A percentile compares a stretch with the other conserved stretches of the same genome.
Conservation (phyloP, 441 rosid species). For the Breynia disticha region DNA sequence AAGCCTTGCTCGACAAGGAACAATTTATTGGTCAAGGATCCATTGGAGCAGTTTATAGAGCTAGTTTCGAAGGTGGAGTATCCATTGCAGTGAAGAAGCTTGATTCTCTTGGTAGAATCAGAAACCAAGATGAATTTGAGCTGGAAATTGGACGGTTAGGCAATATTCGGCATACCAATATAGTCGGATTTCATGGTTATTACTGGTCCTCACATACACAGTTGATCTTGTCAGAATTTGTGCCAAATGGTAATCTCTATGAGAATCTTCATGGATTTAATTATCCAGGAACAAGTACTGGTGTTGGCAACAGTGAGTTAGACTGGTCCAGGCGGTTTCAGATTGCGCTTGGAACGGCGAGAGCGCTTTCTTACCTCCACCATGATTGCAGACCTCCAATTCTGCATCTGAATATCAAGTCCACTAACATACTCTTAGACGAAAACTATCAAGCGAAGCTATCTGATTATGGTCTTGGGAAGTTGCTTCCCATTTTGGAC, state of each 20-base stretch:
- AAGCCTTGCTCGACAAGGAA: conserved; percentile 87
- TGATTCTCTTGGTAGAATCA: conserved; percentile 72
- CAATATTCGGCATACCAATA: conserved; percentile 58
- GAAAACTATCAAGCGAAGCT: conserved; percentile 65
- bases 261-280: conserved; percentile 58
- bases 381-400: conserved; percentile 81
- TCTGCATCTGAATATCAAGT: conserved; percentile 86
- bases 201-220: conserved; percentile 86
- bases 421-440: conserved; percentile 74
- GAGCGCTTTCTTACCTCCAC: conserved; percentile 82
- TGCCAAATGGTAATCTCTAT: conserved; percentile 65
- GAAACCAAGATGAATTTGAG: conserved; percentile 90
- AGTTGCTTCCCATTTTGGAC: conserved; percentile 75
- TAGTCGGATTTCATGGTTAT: conserved; percentile 77
- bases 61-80: conserved; percentile 75
- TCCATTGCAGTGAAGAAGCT: conserved; percentile 94
- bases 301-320: conserved; percentile 50
- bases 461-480: conserved; percentile 77
- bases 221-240: conserved; percentile 63
- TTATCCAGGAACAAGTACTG: conserved; percentile 57
- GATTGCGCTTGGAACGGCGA: conserved; percentile 83
- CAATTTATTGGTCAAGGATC: conserved; percentile 72
- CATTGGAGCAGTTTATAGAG: conserved; percentile 71
- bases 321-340: conserved; percentile 76
- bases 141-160: conserved; percentile 75